Percentiles rank a stretch among this genome's conserved stretches.
Conservation (phyloP, 805 yeast genomes). For the Schwanniomyces vanrijiae region DNA sequence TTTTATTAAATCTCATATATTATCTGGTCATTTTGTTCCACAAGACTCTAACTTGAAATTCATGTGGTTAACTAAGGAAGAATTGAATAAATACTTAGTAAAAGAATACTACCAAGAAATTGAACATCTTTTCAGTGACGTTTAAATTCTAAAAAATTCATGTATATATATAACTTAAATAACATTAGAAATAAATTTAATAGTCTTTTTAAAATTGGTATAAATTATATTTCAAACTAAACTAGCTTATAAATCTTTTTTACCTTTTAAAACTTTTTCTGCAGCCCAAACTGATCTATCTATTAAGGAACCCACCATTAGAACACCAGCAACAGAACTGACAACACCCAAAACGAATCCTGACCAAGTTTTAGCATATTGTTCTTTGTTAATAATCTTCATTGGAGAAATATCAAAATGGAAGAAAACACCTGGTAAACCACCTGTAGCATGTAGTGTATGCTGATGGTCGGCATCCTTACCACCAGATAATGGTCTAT, state of each 20-base stretch:
- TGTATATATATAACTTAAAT: conserved; percentile 14
- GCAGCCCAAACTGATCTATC: conserved; percentile 91
- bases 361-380: conserved; percentile 72
- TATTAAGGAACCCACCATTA: conserved; percentile 86
- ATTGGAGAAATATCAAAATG: conserved; percentile 90
- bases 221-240: not conserved
- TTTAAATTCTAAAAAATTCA: conserved; percentile 16
- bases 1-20: conserved; percentile 80
- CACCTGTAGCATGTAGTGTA: conserved; percentile 79
- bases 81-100: conserved; percentile 55
- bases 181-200: conserved; percentile 1
- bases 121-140: conserved; percentile 46
- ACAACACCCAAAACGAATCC: conserved; percentile 80
- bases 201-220: not conserved
- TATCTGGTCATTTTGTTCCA: conserved; percentile 73
- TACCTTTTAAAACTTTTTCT: conserved; percentile 68
- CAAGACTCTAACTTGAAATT: conserved; percentile 44
- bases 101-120: conserved; percentile 57
- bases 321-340: conserved; percentile 89
- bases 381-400: conserved; percentile 84
- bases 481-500: conserved; percentile 83
- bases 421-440: conserved; percentile 86
- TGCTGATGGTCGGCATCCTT: conserved; percentile 88
- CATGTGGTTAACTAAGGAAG: conserved; percentile 86
- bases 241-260: conserved; percentile 48